phyloP scores from a whole-genome alignment of 1,284 basidiomycete genomes.

The Ganoderma sinense region DNA sequence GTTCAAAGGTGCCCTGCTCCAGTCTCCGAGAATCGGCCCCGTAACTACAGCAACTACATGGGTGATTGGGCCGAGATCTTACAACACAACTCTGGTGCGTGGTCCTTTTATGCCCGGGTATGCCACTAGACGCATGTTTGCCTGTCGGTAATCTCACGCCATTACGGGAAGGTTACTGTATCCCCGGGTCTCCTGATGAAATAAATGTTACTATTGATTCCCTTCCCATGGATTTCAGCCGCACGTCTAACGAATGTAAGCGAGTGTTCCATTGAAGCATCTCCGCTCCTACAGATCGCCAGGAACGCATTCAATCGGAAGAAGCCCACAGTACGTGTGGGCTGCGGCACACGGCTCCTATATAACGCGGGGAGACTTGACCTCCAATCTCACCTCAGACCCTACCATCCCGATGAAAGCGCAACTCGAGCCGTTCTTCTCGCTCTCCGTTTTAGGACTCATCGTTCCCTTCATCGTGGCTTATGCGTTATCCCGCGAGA shows the following conservation, averaged over 20 bases:
- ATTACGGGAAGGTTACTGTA: background rate
- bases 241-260: background rate
- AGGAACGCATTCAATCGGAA: background rate
- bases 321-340: background rate
- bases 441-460: background rate
- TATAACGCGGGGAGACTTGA: background rate
- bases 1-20: background rate
- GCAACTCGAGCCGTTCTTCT: background rate
- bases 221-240: background rate
- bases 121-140: background rate
- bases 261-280: background rate
- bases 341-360: background rate
- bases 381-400: background rate
- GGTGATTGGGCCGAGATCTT: background rate
- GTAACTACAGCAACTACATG: background rate
- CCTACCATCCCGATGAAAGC: background rate
- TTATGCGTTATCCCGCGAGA: conserved; percentile 1
- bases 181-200: background rate
- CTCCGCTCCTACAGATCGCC: background rate
- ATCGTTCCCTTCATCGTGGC: background rate
- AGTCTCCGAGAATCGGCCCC: background rate
- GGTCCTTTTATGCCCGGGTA: background rate
- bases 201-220: background rate
- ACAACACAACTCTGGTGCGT: background rate
- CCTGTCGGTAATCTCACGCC: background rate